A percentile compares a stretch with the other conserved stretches of the same genome.
phyloP scores from a whole-genome alignment of 73 alveolate genomes.

The Tetrahymena thermophila region DNA sequence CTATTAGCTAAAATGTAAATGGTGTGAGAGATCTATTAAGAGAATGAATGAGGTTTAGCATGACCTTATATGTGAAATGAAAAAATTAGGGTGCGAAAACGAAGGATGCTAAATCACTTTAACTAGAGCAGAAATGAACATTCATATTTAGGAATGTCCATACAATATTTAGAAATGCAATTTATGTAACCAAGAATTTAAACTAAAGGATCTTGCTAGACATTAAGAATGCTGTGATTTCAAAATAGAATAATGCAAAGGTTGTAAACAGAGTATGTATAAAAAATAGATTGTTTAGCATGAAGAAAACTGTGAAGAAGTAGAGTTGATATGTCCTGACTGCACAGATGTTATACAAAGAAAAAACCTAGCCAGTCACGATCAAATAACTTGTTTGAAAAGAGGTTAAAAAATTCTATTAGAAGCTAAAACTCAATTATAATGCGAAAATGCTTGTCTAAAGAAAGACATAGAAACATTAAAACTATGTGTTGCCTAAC shows the following conservation, averaged over 20 bases:
- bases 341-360: background rate
- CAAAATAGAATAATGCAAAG: background rate
- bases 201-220: background rate
- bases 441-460: background rate
- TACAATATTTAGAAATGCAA: background rate
- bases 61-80: background rate
- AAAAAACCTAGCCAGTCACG: background rate
- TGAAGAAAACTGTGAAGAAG: background rate
- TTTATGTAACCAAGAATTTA: background rate
- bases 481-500: background rate
- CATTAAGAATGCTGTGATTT: background rate
- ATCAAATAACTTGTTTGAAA: background rate
- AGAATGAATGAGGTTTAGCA: background rate
- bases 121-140: background rate
- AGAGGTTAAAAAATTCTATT: background rate
- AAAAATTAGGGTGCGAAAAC: background rate
- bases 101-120: background rate
- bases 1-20: background rate
- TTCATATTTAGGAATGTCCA: background rate
- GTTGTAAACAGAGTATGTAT: background rate
- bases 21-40: background rate
- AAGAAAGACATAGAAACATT: background rate
- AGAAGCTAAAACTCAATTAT: background rate
- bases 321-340: background rate
- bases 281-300: background rate